Percentiles rank a stretch among this genome's conserved stretches.
Evolutionary conservation across 2,329 filamentous ascomycete species (phyloP).

Genomic region (Conoideocrella luteorostrata): DNA sequence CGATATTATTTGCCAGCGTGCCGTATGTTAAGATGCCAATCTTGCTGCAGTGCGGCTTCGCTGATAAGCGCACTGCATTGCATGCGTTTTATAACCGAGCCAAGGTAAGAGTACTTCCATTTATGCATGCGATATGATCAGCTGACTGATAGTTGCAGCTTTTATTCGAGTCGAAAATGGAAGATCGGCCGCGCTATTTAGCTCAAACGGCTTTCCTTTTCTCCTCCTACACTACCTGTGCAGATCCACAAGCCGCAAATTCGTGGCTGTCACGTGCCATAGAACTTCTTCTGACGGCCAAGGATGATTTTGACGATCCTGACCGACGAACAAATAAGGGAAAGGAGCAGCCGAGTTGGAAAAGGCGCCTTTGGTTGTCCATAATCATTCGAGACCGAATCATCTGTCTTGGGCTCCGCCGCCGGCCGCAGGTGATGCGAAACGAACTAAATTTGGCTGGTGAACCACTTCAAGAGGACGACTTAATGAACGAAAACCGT

Average conservation of each 20-base stretch:
- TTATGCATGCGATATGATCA: no score
- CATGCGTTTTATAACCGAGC: not conserved
- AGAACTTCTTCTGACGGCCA: not conserved
- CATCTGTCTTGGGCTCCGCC: not conserved
- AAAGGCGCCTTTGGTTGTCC: slow-evolving; percentile 3
- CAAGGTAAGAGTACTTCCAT: not conserved
- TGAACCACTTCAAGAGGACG: not conserved
- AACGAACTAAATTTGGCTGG: not conserved
- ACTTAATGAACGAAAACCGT: not conserved
- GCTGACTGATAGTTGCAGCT: not conserved
- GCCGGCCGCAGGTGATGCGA: not conserved
- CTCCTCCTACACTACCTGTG: not conserved
- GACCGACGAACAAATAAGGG: not conserved
- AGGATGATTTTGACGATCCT: not conserved
- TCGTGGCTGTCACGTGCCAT: not conserved
- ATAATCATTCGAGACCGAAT: slow-evolving; percentile 2
- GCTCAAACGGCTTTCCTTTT: not conserved
- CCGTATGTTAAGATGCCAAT: not conserved
- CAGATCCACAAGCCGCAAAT: not conserved
- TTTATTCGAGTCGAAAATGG: not conserved
- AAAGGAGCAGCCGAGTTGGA: not conserved
- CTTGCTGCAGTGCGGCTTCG: slow-evolving; percentile 1
- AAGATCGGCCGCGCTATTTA: not conserved
- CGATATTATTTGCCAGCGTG: not conserved
- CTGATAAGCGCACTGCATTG: not conserved